Conservation (phyloP, 306 rosid genomes). For the Medicago lupulina region DNA sequence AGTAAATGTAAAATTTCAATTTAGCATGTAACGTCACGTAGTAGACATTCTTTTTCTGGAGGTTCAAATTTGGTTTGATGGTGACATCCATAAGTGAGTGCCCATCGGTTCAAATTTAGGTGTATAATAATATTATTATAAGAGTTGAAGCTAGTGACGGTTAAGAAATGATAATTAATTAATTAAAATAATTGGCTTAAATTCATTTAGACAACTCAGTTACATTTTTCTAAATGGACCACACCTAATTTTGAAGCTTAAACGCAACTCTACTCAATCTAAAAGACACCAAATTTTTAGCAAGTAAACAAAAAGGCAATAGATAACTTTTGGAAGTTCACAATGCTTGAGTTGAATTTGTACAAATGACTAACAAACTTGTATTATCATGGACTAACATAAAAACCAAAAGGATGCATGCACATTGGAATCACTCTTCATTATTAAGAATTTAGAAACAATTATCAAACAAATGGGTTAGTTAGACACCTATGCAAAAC, state of each 20-base stretch:
- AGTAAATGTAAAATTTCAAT: constrained; percentile 7
- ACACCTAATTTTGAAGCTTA: background rate
- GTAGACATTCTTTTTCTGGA: constrained; percentile 11
- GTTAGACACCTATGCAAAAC: constrained; percentile 49
- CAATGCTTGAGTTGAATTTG: constrained; percentile 28
- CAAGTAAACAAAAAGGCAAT: background rate
- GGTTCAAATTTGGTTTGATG: constrained; percentile 15
- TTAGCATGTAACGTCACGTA: constrained; percentile 35
- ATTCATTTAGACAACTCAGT: no score
- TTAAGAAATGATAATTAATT: no score
- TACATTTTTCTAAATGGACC: no score
- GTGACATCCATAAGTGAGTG: background rate
- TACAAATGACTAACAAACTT: constrained; percentile 36
- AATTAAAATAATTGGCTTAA: no score
- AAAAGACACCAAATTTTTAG: background rate
- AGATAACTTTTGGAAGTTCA: background rate
- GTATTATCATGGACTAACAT: constrained; percentile 16
- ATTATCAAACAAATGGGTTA: constrained; percentile 57
- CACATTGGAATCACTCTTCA: constrained; percentile 41
- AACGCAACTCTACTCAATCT: background rate
- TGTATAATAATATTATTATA: no score
- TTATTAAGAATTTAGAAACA: constrained; percentile 51
- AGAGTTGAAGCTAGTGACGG: no score
- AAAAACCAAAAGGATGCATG: constrained; percentile 5
- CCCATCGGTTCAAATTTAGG: no score